Conservation (phyloP, 768 basidiomycete genomes). For the Chalciporus piperatus region DNA sequence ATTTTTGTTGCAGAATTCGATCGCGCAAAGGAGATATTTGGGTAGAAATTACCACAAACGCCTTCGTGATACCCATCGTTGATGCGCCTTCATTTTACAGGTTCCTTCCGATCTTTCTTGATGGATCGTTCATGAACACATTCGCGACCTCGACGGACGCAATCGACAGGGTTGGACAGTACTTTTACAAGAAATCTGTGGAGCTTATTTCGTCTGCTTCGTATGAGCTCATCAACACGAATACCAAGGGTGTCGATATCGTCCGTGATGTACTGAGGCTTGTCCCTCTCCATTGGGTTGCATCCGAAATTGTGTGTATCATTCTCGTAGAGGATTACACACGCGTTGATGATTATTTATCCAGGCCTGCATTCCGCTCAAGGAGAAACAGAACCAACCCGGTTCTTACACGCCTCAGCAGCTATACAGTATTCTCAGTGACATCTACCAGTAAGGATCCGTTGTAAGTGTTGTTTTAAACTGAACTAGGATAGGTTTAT, state of each 20-base stretch:
- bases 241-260: constrained; percentile 56
- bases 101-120: constrained; percentile 59
- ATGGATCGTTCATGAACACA: constrained; percentile 49
- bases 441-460: constrained; percentile 54
- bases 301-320: constrained; percentile 59
- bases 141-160: constrained; percentile 49
- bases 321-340: background rate
- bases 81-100: constrained; percentile 18
- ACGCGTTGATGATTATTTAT: background rate
- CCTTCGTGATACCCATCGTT: no score
- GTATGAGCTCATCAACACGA: constrained; percentile 53
- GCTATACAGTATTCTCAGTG: constrained; percentile 62
- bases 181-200: constrained; percentile 64
- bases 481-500: constrained; percentile 38
- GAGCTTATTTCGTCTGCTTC: constrained; percentile 54
- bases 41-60: no score
- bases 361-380: constrained; percentile 73
- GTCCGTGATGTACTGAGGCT: constrained; percentile 64
- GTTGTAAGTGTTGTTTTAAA: no score
- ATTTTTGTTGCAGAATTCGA: constrained; percentile 49
- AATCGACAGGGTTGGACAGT: constrained; percentile 49
- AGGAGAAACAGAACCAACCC: constrained; percentile 47
- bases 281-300: constrained; percentile 69
- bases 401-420: constrained; percentile 63
- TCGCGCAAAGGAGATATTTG: constrained; percentile 55